A percentile compares a stretch with the other conserved stretches of the same genome.
Evolutionary conservation across 192 early-diverging fungal genomes (phyloP).

Genomic region (Oehlia diaphana): DNA sequence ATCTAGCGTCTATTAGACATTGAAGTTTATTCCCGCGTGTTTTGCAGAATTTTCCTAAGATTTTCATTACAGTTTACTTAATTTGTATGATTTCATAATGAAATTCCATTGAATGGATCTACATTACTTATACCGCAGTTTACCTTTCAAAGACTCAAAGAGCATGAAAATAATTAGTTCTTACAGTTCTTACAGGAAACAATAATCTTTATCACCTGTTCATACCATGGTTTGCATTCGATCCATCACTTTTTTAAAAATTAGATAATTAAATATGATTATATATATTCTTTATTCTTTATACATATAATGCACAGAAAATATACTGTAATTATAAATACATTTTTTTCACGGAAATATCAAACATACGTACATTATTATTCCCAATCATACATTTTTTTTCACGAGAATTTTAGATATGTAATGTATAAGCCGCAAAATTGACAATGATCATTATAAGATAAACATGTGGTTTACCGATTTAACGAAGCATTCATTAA

Average conservation of each 20-base stretch:
- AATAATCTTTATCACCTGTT: background rate
- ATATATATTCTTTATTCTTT: too few species aligned
- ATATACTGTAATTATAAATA: too few species aligned
- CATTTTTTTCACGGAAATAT: too few species aligned
- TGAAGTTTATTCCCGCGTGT: background rate
- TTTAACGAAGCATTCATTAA: too few species aligned
- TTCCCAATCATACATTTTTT: too few species aligned
- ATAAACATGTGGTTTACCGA: too few species aligned
- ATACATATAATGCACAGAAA: too few species aligned
- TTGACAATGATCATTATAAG: too few species aligned
- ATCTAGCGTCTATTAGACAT: background rate
- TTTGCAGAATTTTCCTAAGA: background rate
- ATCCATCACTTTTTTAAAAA: background rate
- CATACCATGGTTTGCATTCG: background rate
- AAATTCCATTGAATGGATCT: background rate
- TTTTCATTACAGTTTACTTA: background rate
- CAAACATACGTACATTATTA: too few species aligned
- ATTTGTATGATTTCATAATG: background rate
- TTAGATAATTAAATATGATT: too few species aligned
- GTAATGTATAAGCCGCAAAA: too few species aligned
- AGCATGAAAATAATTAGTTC: background rate
- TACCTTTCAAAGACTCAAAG: background rate
- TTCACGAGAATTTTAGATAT: too few species aligned
- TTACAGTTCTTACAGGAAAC: background rate
- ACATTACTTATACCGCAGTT: background rate